phyloP scores from a whole-genome alignment of 2,329 filamentous ascomycete genomes.

The Fusarium subglutinans region DNA sequence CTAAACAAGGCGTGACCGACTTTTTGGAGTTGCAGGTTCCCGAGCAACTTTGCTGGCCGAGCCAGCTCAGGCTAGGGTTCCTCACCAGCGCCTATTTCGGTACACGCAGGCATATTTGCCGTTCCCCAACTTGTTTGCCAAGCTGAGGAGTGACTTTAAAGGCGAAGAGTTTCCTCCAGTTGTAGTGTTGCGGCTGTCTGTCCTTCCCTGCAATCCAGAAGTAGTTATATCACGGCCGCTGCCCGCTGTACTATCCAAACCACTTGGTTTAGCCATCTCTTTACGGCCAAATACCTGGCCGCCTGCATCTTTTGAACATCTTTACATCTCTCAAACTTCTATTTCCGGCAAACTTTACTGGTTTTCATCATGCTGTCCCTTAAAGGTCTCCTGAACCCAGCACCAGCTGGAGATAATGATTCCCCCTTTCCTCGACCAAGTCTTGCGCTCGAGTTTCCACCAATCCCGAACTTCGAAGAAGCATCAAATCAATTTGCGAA shows the following conservation, averaged over 20 bases:
- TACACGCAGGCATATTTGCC: conserved; percentile 29
- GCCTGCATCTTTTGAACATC: conserved; percentile 16
- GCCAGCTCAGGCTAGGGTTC: conserved; percentile 26
- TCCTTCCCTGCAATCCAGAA: conserved; percentile 38
- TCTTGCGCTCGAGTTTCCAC: conserved; percentile 42
- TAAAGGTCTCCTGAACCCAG: conserved; percentile 72
- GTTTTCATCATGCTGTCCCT: conserved; percentile 67
- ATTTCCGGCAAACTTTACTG: conserved; percentile 26
- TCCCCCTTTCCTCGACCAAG: conserved; percentile 49
- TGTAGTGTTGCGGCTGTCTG: conserved; percentile 34
- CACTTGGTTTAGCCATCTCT: conserved; percentile 29
- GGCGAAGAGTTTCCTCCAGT: conserved; percentile 33
- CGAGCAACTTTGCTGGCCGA: conserved; percentile 23
- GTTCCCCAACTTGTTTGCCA: conserved; percentile 42
- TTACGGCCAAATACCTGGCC: conserved; percentile 13
- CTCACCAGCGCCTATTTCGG: conserved; percentile 33
- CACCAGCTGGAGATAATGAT: conserved; percentile 55
- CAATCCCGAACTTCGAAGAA: conserved; percentile 15
- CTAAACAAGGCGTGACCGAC: conserved; percentile 35
- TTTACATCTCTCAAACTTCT: neutral
- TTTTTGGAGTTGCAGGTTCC: conserved; percentile 35
- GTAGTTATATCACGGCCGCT: conserved; percentile 43
- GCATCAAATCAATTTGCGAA: conserved; percentile 7
- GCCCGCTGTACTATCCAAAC: conserved; percentile 41
- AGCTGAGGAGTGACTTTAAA: conserved; percentile 37